Evolutionary conservation across 176 grass and related monocot genomes (phyloP), one percentile per base, ranked within the genome.

Genomic region (Tillandsia fasciculata): DNA sequence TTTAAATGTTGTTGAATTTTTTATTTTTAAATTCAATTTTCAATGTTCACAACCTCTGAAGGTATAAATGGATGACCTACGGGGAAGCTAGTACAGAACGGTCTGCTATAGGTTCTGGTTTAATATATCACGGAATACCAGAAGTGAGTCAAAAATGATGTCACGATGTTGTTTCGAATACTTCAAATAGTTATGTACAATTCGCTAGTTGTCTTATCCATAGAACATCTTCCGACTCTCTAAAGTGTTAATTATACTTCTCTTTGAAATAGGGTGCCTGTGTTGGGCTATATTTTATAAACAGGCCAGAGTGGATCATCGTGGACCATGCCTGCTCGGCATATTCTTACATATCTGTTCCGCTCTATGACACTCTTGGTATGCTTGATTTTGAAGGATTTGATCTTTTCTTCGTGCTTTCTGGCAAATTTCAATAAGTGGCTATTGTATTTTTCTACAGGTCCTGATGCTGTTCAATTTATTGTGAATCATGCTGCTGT

Each of bases 31-130:
- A 78, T 69, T 7, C 82, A 50, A 10, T 13, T 42, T 42, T 42
- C 33, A 22, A 67, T 74, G 53, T 58, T 10, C 33, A 65, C 68
- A 8, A 18, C 66, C 13, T 2, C 52, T 68, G 64, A 68, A 96
- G 93, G 12, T 96, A 96, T 81, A 90, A 90, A 83, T 96, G 93
- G 93, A 90, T 96, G 83, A 96, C 93, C 0, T 96, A 92, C 79
- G 86, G 93, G 81, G 93, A 96, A 91, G 79, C 74, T 76, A 80
- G 86, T 77, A 89, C 74, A 0, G 83, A 76, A 47, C 78, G 93
- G 48, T 73, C 79, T 69, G 86, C 88, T 56, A 83, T 96, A 83
- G 92, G 92, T 76, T 96, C 88, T 79, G 88, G 88, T 50, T 86
- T 96, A 61, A 75, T 87, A 76, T 71, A 83, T 71, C 86, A 89